Conservation (phyloP, 768 basidiomycete species). For the Mycena capillaripes region DNA sequence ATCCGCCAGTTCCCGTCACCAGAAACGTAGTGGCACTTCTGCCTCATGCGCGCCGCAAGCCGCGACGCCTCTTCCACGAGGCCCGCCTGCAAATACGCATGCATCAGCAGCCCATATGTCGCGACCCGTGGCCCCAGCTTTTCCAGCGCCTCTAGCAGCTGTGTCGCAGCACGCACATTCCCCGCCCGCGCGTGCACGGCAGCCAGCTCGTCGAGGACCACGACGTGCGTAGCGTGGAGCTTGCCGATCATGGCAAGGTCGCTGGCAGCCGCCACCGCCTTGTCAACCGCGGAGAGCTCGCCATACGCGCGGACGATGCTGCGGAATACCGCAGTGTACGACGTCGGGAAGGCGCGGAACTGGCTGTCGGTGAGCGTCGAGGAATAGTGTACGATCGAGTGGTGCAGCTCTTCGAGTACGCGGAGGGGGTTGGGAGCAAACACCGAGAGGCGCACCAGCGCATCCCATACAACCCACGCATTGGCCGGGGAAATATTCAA, state of each 20-base stretch:
- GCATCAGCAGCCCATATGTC: slow-evolving; percentile 35
- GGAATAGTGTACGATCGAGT: slow-evolving; percentile 28
- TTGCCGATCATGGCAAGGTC: slow-evolving; percentile 29
- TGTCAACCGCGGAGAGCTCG: slow-evolving; percentile 6
- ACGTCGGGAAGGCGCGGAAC: slow-evolving; percentile 34
- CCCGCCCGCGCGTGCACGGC: slow-evolving; percentile 26
- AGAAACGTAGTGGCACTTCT: slow-evolving; percentile 20
- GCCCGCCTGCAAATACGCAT: slow-evolving; percentile 26
- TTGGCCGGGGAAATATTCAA: slow-evolving; percentile 19
- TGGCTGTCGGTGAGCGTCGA: slow-evolving; percentile 13
- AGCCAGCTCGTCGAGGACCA: slow-evolving; percentile 25
- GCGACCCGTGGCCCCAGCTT: slow-evolving; percentile 14
- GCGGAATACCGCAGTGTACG: slow-evolving; percentile 33
- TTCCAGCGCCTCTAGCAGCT: slow-evolving; percentile 24
- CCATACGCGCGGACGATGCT: slow-evolving; percentile 32
- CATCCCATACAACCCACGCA: slow-evolving; percentile 36
- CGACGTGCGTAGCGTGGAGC: neutral
- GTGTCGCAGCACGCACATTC: slow-evolving; percentile 14
- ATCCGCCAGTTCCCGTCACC: slow-evolving; percentile 30
- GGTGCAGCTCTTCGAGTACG: slow-evolving; percentile 6
- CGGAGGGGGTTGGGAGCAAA: neutral
- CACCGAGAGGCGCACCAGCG: slow-evolving; percentile 30
- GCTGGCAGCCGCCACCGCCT: slow-evolving; percentile 11
- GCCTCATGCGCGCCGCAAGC: slow-evolving; percentile 29
- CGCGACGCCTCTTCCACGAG: slow-evolving; percentile 13